Evolutionary conservation across 2,329 filamentous ascomycete genomes (phyloP).

Genomic region (Aspergillus terreus): DNA sequence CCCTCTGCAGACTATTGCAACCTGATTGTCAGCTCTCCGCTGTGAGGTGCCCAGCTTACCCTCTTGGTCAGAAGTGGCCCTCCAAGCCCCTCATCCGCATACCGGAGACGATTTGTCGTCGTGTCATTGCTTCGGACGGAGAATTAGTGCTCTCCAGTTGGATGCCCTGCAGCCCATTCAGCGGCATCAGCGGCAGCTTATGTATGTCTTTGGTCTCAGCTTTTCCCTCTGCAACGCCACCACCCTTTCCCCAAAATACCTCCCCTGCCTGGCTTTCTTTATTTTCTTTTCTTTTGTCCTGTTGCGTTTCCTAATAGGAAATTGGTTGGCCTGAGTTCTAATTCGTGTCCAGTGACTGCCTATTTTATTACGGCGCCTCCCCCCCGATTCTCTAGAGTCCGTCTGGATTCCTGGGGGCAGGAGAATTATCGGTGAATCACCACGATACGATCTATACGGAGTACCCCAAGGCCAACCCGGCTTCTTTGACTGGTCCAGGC

Average conservation of each 20-base stretch:
- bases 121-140: neutral
- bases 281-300: conserved; percentile 6
- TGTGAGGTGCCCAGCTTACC: neutral
- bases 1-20: neutral
- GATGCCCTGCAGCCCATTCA: conserved; percentile 6
- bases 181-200: conserved; percentile 20
- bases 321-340: too few relatives aligned
- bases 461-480: too few relatives aligned
- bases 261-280: neutral
- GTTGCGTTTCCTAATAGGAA: conserved; percentile 4
- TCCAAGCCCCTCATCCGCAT: neutral
- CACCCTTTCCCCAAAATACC: neutral
- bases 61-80: neutral
- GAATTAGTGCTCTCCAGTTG: neutral
- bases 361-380: too few relatives aligned
- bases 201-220: conserved; percentile 10
- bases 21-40: neutral
- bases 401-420: too few relatives aligned
- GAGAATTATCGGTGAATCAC: too few relatives aligned
- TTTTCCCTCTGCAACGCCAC: conserved; percentile 15
- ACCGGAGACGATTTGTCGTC: neutral
- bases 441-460: too few relatives aligned
- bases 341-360: too few relatives aligned
- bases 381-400: too few relatives aligned
- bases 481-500: too few relatives aligned